Percentiles rank a stretch among this genome's conserved stretches.
phyloP scores from a whole-genome alignment of 331 rosid species.

The Acacia concinna region DNA sequence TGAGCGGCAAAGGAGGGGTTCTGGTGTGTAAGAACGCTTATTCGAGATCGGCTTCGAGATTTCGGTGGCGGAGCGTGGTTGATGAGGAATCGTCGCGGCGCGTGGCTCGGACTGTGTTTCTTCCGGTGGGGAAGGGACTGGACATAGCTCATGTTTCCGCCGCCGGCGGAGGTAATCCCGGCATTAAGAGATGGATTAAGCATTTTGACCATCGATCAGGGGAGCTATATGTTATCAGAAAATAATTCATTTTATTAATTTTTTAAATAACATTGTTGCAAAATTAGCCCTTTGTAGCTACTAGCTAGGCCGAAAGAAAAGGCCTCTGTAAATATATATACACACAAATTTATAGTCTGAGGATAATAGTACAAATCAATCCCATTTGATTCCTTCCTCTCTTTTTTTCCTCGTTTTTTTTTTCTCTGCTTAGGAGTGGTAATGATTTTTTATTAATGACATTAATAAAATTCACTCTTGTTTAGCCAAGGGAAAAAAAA shows the following conservation, averaged over 20 bases:
- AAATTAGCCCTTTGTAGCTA: neutral
- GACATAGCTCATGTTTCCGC: slow-evolving; percentile 81
- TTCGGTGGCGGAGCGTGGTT: slow-evolving; percentile 59
- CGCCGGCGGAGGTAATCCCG: slow-evolving; percentile 30
- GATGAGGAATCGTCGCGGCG: slow-evolving; percentile 53
- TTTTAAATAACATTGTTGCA: neutral
- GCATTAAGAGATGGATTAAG: slow-evolving; percentile 61
- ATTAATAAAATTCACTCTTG: no score
- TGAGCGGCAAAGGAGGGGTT: slow-evolving; percentile 69
- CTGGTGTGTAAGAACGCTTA: slow-evolving; percentile 67
- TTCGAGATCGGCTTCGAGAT: slow-evolving; percentile 35
- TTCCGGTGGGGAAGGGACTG: slow-evolving; percentile 86
- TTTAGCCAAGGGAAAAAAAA: no score
- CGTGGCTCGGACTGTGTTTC: slow-evolving; percentile 70
- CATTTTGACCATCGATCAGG: slow-evolving; percentile 81
- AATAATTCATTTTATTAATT: neutral
- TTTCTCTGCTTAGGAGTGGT: no score
- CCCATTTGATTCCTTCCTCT: neutral
- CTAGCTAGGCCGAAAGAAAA: neutral
- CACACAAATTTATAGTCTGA: neutral
- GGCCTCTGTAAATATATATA: neutral
- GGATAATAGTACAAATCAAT: neutral
- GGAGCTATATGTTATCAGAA: slow-evolving; percentile 72
- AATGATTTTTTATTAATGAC: no score
- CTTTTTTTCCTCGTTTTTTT: no score